These are phyloP conservation scores for Elongisporangium anandrum DNA, from an alignment of 352 stramenopile species.

Conservation along the genomic window DNA sequence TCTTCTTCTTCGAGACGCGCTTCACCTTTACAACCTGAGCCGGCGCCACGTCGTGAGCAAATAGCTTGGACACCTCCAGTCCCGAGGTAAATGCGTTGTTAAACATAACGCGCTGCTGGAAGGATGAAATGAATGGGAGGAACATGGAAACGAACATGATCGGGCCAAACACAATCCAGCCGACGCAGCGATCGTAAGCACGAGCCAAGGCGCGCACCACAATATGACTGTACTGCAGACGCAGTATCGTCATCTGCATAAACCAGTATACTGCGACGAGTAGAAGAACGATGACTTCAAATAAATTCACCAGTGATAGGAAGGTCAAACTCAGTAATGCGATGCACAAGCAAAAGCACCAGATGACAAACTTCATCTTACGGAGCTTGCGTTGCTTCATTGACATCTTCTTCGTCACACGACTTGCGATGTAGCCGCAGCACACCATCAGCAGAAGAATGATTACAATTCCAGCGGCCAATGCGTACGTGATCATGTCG, in stretches of 20 bases:
- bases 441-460: conserved; percentile 72
- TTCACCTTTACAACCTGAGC: conserved; percentile 85
- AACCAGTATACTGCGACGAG: conserved; percentile 84
- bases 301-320: conserved; percentile 64
- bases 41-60: conserved; percentile 78
- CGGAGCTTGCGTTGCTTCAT: conserved; percentile 88
- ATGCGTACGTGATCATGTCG: conserved; percentile 53
- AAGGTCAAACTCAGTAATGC: conserved; percentile 68
- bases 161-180: conserved; percentile 86
- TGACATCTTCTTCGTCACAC: conserved; percentile 87
- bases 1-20: conserved; percentile 88
- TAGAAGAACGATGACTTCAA: conserved; percentile 68
- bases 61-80: conserved; percentile 86
- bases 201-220: conserved; percentile 73
- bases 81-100: conserved; percentile 88
- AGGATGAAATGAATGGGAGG: conserved; percentile 82
- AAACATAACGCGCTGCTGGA: conserved; percentile 90
- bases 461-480: conserved; percentile 60
- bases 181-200: conserved; percentile 69
- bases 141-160: conserved; percentile 90
- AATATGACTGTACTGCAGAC: conserved; percentile 82
- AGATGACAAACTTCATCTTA: conserved; percentile 86
- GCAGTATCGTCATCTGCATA: conserved; percentile 75
- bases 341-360: conserved; percentile 62
- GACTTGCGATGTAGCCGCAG: conserved; percentile 80